Conservation (phyloP, 305 asterid species). For the Caryopteris hybrid region DNA sequence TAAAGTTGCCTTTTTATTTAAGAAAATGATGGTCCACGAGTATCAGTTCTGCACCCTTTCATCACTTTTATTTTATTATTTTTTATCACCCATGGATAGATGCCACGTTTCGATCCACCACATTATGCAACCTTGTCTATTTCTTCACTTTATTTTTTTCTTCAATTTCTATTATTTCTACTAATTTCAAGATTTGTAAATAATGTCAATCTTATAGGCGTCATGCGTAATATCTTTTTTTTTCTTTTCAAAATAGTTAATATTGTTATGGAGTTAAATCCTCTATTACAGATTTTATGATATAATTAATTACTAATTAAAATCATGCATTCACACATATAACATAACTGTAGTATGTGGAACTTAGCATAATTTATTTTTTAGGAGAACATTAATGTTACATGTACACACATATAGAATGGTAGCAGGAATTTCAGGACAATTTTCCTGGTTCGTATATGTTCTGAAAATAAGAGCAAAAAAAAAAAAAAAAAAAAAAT, state of each 20-base stretch:
- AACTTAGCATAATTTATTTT: no score
- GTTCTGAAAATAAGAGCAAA: background rate
- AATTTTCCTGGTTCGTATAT: background rate
- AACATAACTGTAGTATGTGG: no score
- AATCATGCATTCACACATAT: background rate
- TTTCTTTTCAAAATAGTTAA: no score
- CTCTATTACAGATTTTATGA: no score
- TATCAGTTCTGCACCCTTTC: conserved; percentile 12
- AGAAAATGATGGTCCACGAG: conserved; percentile 5
- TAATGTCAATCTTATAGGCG: no score
- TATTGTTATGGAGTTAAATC: no score
- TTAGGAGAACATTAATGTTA: no score
- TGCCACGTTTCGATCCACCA: conserved; percentile 8
- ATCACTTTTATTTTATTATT: background rate
- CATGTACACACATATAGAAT: no score
- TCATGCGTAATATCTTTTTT: no score
- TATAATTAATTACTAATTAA: background rate
- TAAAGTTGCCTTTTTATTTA: background rate
- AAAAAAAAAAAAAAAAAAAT: background rate
- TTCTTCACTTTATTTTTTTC: background rate
- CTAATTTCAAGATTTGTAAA: no score
- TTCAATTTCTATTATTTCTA: no score
- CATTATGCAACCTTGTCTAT: background rate
- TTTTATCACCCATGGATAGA: background rate
- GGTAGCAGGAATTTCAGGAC: no score